These are phyloP conservation scores for Roridomyces roridus DNA, from an alignment of 768 basidiomycete species.

Conservation along the genomic window DNA sequence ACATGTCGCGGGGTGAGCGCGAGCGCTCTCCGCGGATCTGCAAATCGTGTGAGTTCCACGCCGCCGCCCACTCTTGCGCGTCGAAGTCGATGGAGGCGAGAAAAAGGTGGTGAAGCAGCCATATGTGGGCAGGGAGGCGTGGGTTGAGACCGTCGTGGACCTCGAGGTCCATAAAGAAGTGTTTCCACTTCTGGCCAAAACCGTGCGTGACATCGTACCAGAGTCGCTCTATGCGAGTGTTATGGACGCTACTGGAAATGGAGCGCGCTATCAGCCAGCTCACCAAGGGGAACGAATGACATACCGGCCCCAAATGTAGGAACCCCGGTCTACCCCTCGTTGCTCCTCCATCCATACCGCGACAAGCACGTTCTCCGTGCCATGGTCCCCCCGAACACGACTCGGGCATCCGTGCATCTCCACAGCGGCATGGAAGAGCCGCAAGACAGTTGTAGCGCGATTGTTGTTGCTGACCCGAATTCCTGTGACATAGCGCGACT, in stretches of 20 bases:
- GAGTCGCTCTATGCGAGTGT: slow-evolving; percentile 42
- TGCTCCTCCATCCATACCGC: slow-evolving; percentile 33
- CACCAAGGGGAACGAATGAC: slow-evolving; percentile 1
- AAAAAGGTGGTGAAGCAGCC: slow-evolving; percentile 47
- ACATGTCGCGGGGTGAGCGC: too few relatives aligned
- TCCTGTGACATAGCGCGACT: neutral
- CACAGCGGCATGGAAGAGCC: too few relatives aligned
- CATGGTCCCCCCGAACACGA: slow-evolving; percentile 31
- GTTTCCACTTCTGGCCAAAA: slow-evolving; percentile 43
- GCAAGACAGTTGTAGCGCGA: too few relatives aligned
- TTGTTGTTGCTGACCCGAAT: neutral
- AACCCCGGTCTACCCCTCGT: slow-evolving; percentile 30
- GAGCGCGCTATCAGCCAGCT: slow-evolving; percentile 3
- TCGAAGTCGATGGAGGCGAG: slow-evolving; percentile 37
- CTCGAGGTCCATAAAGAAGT: slow-evolving; percentile 42
- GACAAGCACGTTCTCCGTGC: slow-evolving; percentile 38
- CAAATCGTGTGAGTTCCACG: slow-evolving; percentile 43
- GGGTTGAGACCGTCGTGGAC: slow-evolving; percentile 31
- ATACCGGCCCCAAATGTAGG: slow-evolving; percentile 45
- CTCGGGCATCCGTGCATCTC: too few relatives aligned
- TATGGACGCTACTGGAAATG: slow-evolving; percentile 41
- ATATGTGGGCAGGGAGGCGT: slow-evolving; percentile 37
- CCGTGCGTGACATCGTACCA: slow-evolving; percentile 43
- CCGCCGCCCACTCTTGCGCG: slow-evolving; percentile 31
- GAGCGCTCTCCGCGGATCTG: slow-evolving; percentile 15